Percentiles rank a stretch among this genome's conserved stretches.
phyloP scores from a whole-genome alignment of 2,329 filamentous ascomycete genomes.

The Epichloe scottii region DNA sequence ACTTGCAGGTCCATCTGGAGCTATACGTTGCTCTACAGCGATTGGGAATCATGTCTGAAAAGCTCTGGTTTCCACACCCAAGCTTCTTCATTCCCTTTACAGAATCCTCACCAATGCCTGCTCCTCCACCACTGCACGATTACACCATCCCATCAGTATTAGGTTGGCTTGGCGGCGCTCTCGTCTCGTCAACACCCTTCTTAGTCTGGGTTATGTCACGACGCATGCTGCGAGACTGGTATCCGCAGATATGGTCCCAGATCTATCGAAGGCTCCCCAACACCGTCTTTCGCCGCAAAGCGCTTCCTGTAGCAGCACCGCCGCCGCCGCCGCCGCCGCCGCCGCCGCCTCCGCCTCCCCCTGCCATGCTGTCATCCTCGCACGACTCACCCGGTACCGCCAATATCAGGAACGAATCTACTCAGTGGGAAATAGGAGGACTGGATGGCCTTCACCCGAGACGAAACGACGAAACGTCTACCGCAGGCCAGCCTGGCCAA shows the following conservation, averaged over 20 bases:
- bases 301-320: constrained; percentile 10
- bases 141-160: constrained; percentile 26
- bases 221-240: constrained; percentile 23
- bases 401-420: neutral
- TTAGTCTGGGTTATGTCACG: constrained; percentile 32
- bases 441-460: constrained; percentile 10
- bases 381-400: neutral
- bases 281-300: constrained; percentile 19
- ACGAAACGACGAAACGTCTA: constrained; percentile 19
- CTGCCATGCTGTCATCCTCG: neutral
- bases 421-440: neutral
- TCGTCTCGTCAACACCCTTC: constrained; percentile 34
- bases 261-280: constrained; percentile 29
- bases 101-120: constrained; percentile 33
- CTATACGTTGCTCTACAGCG: constrained; percentile 41
- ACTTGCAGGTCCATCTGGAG: constrained; percentile 37
- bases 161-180: constrained; percentile 30
- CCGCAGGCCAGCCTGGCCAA: constrained; percentile 15
- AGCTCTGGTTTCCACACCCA: constrained; percentile 28
- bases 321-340: constrained; percentile 12
- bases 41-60: constrained; percentile 31
- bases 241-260: constrained; percentile 23
- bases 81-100: constrained; percentile 45
- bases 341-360: constrained; percentile 9
- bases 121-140: constrained; percentile 29